Conservation (phyloP, 2,329 filamentous ascomycete genomes). For the Nannizziopsis barbatae region DNA sequence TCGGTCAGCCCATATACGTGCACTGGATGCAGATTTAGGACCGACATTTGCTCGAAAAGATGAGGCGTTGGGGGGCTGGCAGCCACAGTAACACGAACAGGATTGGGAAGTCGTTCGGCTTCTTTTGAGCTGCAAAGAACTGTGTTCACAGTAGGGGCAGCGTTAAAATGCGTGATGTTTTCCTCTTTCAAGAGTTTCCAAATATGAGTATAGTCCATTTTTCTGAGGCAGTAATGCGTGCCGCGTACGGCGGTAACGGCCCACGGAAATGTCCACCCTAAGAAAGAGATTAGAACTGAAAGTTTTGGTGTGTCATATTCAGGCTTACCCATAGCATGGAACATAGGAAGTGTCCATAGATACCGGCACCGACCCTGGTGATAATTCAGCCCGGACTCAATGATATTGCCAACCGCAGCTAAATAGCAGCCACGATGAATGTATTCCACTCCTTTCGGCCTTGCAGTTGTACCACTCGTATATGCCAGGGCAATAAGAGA, state of each 20-base stretch:
- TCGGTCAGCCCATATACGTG: constrained; percentile 84
- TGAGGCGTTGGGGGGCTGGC: constrained; percentile 81
- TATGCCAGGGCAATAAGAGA: constrained; percentile 78
- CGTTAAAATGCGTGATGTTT: constrained; percentile 86
- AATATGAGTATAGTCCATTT: constrained; percentile 88
- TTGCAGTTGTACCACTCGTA: constrained; percentile 83
- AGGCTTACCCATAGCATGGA: constrained; percentile 47
- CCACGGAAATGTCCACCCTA: constrained; percentile 79
- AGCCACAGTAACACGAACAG: constrained; percentile 81
- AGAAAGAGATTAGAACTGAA: neutral
- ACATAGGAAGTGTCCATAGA: constrained; percentile 89
- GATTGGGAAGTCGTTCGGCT: constrained; percentile 56
- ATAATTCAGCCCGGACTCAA: constrained; percentile 76
- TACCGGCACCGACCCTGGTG: constrained; percentile 62
- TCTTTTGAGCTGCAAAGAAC: constrained; percentile 70
- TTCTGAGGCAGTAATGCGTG: constrained; percentile 88
- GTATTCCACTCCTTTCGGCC: constrained; percentile 85
- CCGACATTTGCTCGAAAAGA: constrained; percentile 86
- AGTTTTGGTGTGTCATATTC: neutral
- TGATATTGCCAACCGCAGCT: constrained; percentile 69
- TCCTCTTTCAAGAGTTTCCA: constrained; percentile 82
- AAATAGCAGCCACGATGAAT: constrained; percentile 83
- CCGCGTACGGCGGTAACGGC: constrained; percentile 82
- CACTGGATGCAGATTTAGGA: constrained; percentile 74
- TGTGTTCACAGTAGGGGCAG: constrained; percentile 92